Base-by-base conservation (phyloP, 1,284 basidiomycete genomes). In the Fistulinella staudtii region DNA sequence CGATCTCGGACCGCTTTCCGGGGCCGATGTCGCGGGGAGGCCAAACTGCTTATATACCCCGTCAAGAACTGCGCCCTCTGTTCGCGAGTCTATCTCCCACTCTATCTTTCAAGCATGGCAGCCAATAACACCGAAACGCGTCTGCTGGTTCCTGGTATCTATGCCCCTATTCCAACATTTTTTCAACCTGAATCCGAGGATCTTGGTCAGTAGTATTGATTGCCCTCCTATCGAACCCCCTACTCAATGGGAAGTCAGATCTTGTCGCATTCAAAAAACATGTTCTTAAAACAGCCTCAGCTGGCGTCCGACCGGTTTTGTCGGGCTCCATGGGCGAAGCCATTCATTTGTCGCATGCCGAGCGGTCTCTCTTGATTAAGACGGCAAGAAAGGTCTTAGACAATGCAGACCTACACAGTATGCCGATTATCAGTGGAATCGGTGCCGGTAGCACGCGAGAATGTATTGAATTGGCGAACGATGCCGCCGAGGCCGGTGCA, bases 251-350 rank as follows among this genome's bases (percentile, higher is more conserved):
- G 27, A 37, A 29, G 28, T 36, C 47, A 91, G 92, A 94, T 67
- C 61, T 92, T 35, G 69, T 73, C 11, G 67, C 84, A 0, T 87
- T 93, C 58, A 74, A 83, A 57, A 68, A 69, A n/a, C 92, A 94
- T 68, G 74, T 92, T 38, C 68, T 82, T 39, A 76, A 76, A 39
- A 70, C 85, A 42, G 89, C 85, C 5, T 70, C 71, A 39, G 85
- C 83, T 15, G 89, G 89, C 30, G 83, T 91, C 50, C 75, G 71
- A 22, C 88, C 88, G 15, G 70, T 95, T 47, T 72, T 94, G 37
- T 79, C 82, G 38, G 92, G 92, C 17, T 85, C 85, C n/a, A 86
- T 85, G 80, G 82, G 88, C 57, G 86, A 89, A 67, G 90, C 85
- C 8, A 76, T 82, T 57, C 92, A 95, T 60, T 73, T 95, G 42